phyloP scores from a whole-genome alignment of 768 basidiomycete genomes.

The Phylloporus sp. region DNA sequence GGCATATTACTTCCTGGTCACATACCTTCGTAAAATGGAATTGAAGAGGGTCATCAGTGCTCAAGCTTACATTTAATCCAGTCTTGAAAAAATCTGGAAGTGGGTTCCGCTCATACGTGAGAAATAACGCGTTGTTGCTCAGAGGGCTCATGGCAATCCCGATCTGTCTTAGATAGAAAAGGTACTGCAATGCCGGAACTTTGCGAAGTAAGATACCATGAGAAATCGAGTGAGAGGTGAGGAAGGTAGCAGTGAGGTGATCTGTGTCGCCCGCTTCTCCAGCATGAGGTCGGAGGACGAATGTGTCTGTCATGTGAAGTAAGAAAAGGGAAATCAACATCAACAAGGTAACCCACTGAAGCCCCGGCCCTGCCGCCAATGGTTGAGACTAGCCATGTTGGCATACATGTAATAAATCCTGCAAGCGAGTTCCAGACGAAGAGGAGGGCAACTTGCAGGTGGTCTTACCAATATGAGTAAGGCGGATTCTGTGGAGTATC shows the following conservation, averaged over 20 bases:
- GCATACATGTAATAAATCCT: conserved; percentile 99
- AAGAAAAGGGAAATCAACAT: conserved; percentile 1
- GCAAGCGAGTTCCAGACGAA: conserved; percentile 2
- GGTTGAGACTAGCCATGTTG: conserved; percentile 92
- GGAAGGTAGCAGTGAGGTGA: conserved; percentile 92
- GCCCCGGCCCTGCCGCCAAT: conserved; percentile 82
- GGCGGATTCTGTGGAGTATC: conserved; percentile 86
- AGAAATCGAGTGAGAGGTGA: conserved; percentile 96
- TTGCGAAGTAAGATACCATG: conserved; percentile 98
- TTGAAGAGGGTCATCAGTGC: conserved; percentile 93
- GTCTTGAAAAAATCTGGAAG: conserved; percentile 96
- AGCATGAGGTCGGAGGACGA: conserved; percentile 94
- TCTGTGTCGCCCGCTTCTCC: conserved; percentile 99
- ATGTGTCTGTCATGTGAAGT: conserved; percentile 61
- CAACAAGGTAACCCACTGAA: conserved; percentile 68
- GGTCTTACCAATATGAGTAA: conserved; percentile 85
- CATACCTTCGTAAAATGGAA: conserved; percentile 96
- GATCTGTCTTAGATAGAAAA: conserved; percentile 98
- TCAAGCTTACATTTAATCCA: conserved; percentile 92
- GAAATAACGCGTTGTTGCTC: conserved; percentile 95
- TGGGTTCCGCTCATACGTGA: conserved; percentile 96
- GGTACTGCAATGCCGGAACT: conserved; percentile 93
- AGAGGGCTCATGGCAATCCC: conserved; percentile 98
- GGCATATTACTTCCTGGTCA: neutral
- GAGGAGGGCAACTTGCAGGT: neutral